Base-by-base conservation (phyloP, 225 moss, liverwort and hornwort species). In the Bryoerythrophyllum caledonicum region DNA sequence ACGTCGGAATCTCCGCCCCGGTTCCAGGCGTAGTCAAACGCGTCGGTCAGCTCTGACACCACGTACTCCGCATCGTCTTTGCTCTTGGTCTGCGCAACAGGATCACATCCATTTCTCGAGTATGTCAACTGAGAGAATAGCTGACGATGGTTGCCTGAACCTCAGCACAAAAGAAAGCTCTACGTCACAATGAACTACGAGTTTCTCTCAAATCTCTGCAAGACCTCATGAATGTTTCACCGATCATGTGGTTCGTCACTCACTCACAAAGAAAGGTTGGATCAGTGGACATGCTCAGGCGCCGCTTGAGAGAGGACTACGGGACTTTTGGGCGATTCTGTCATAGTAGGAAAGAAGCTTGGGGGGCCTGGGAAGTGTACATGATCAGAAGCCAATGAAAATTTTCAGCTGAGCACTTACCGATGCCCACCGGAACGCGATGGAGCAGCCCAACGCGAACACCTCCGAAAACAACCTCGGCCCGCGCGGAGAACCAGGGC, bases 21-120 rank as follows among this genome's bases (percentile, higher is more conserved):
- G 40, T 91, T 93, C 93, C 93, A 93, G 3, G 93, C 89, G 61
- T 93, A 93, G 70, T 93, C 88, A 51, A 93, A 93, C 21, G 80
- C 86, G 12, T 74, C 82, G 2, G 89, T 87, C 11, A 93, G 84
- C 35, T 93, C 91, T 0, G 82, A 62, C 17, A 89, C 86, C n/a
- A 93, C 91, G 58, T 60, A 87, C 83, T 93, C 91, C 0, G 93
- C 91, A 48, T 84, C 82, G 56, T 85, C 82, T 80, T 89, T 93
- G 49, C 77, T 88, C 27, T 85, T 87, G 24, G 91, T 88, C 80
- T 87, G 82, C 75, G n/a, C n/a, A n/a, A n/a, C n/a, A n/a, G n/a
- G n/a, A n/a, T n/a, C n/a, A 24, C 41, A 55, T 64, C 40, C 8
- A 7, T 10, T 55, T 55, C 23, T 23, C 54, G 23, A 21, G 23